Evolutionary conservation across 2,329 filamentous ascomycete genomes (phyloP).

Genomic region (Xylaria polymorpha): DNA sequence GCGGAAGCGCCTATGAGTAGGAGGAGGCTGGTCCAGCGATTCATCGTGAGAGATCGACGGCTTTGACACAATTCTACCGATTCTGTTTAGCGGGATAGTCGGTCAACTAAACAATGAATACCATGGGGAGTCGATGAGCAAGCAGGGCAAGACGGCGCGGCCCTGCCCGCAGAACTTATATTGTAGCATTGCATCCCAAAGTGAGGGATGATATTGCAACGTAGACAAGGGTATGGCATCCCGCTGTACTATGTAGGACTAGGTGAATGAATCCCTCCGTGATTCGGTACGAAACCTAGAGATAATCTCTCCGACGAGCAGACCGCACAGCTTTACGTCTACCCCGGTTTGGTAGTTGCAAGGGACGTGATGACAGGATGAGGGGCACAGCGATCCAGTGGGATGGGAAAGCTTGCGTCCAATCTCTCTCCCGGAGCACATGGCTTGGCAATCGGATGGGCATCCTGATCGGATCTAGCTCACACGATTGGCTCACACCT

Average conservation of each 20-base stretch:
- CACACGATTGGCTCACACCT: constrained; percentile 22
- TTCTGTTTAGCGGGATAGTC: not conserved
- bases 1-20: constrained; percentile 37
- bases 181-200: constrained; percentile 16
- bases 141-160: constrained; percentile 7
- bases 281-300: too few species aligned
- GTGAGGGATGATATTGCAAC: constrained; percentile 19
- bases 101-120: not conserved
- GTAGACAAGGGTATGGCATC: constrained; percentile 14
- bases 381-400: constrained; percentile 9
- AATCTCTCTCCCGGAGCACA: not conserved
- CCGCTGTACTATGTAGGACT: constrained; percentile 16
- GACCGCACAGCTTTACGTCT: not conserved
- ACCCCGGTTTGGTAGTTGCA: not conserved
- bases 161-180: constrained; percentile 21
- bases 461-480: constrained; percentile 12
- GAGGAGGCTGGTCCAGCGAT: constrained; percentile 36
- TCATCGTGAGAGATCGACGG: constrained; percentile 27
- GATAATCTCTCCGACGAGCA: constrained; percentile 2
- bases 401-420: constrained; percentile 18
- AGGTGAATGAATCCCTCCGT: constrained; percentile 27
- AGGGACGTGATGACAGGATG: constrained; percentile 15
- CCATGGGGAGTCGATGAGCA: not conserved
- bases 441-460: constrained; percentile 22
- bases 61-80: constrained; percentile 3